Conservation (phyloP, 2,329 filamentous ascomycete genomes). For the Akanthomyces uredinophilus region DNA sequence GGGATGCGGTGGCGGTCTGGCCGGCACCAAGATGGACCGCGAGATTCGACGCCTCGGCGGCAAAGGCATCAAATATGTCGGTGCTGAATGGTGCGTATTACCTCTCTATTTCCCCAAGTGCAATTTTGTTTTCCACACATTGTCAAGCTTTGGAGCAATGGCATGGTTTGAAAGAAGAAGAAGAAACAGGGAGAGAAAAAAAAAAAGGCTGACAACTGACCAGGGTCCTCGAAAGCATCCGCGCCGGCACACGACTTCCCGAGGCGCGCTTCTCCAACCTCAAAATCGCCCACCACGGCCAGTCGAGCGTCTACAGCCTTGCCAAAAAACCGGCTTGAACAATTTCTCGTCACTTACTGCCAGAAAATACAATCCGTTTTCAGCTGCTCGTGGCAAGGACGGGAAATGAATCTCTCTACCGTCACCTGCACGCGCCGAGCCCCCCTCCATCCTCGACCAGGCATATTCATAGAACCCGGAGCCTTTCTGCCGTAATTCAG, state of each 20-base stretch:
- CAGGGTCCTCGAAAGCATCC: slow-evolving; percentile 80
- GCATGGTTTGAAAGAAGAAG: neutral
- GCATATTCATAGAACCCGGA: no score
- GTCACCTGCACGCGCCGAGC: no score
- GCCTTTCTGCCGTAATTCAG: no score
- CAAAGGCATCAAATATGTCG: slow-evolving; percentile 70
- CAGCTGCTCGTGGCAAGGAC: neutral
- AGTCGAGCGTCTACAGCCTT: slow-evolving; percentile 55
- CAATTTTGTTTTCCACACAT: neutral
- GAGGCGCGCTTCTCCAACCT: slow-evolving; percentile 67
- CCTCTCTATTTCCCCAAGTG: no score
- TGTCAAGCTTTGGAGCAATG: no score
- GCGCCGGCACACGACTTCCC: slow-evolving; percentile 65
- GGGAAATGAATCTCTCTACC: neutral
- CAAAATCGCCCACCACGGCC: slow-evolving; percentile 55
- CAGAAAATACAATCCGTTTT: neutral
- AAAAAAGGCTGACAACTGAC: neutral
- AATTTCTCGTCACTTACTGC: no score
- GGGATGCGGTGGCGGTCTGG: slow-evolving; percentile 63
- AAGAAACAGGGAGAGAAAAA: neutral
- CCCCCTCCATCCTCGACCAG: no score
- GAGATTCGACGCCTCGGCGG: slow-evolving; percentile 67
- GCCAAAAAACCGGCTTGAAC: neutral
- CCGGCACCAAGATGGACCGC: slow-evolving; percentile 72
- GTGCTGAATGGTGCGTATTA: slow-evolving; percentile 67